Percentiles rank a stretch among this genome's conserved stretches.
Evolutionary conservation across 345 rosid species (phyloP).

Genomic region (Leavenworthia alabamica): DNA sequence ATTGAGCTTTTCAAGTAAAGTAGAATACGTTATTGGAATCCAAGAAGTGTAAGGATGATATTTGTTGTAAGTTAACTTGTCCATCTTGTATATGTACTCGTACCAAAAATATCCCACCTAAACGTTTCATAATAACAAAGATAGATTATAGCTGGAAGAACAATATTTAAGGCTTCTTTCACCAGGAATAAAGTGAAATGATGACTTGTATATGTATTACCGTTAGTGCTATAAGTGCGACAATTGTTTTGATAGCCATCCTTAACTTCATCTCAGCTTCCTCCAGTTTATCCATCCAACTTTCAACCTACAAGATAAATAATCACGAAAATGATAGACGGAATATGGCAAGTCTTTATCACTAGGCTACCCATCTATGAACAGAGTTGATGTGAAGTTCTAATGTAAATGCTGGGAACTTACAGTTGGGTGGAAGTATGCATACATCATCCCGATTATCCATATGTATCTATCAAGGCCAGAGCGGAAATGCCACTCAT

Average conservation of each 20-base stretch:
- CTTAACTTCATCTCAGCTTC: constrained; percentile 69
- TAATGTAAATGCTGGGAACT: constrained; percentile 26
- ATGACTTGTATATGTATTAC: constrained; percentile 37
- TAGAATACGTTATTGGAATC: constrained; percentile 93
- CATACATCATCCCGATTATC: constrained; percentile 98
- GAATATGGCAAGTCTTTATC: neutral
- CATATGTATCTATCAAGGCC: constrained; percentile 99
- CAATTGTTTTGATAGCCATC: constrained; percentile 59
- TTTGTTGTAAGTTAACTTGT: constrained; percentile 86
- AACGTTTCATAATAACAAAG: constrained; percentile 23
- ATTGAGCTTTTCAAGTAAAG: constrained; percentile 6
- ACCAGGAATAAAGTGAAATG: neutral
- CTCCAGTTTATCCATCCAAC: constrained; percentile 97
- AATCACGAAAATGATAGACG: neutral
- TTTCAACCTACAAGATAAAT: constrained; percentile 58
- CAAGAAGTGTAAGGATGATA: constrained; percentile 98
- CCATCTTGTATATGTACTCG: constrained; percentile 87
- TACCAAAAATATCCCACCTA: constrained; percentile 84
- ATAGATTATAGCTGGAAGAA: constrained; percentile 1
- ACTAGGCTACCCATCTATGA: constrained; percentile 9
- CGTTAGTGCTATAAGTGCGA: constrained; percentile 44
- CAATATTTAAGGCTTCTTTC: constrained; percentile 4
- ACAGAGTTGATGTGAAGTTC: constrained; percentile 5
- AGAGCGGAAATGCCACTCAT: constrained; percentile 99
- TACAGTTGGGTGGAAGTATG: constrained; percentile 98